phyloP scores from a whole-genome alignment of 768 basidiomycete genomes.

The Stropharia rugosoannulata region DNA sequence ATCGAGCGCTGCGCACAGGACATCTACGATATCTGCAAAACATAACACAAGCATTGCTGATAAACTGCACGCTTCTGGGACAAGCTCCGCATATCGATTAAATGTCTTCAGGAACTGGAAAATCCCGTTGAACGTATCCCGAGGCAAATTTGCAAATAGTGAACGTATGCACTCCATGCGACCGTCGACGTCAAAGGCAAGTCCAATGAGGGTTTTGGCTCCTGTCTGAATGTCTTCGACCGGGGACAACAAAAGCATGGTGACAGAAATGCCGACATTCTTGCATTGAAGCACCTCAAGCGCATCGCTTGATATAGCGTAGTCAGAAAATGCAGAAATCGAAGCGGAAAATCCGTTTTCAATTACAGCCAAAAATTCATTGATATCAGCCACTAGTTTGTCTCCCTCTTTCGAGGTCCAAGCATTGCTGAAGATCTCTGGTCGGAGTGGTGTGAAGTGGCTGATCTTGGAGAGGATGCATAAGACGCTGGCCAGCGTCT shows the following conservation, averaged over 20 bases:
- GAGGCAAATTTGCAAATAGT: slow-evolving; percentile 66
- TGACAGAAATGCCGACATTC: slow-evolving; percentile 57
- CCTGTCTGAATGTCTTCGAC: slow-evolving; percentile 70
- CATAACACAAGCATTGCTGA: slow-evolving; percentile 91
- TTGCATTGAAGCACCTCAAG: slow-evolving; percentile 54
- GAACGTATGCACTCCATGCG: slow-evolving; percentile 86
- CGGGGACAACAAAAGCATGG: slow-evolving; percentile 80
- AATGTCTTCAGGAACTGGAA: slow-evolving; percentile 68
- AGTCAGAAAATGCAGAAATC: slow-evolving; percentile 66
- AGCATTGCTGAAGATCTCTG: slow-evolving; percentile 41
- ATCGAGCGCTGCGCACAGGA: slow-evolving; percentile 70
- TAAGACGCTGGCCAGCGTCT: slow-evolving; percentile 60
- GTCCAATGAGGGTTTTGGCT: slow-evolving; percentile 77
- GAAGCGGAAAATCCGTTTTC: slow-evolving; percentile 62
- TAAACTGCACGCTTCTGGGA: slow-evolving; percentile 87
- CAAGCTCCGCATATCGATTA: slow-evolving; percentile 51
- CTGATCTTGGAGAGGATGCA: slow-evolving; percentile 56
- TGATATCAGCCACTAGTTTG: slow-evolving; percentile 52
- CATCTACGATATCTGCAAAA: slow-evolving; percentile 90
- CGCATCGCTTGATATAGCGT: slow-evolving; percentile 49
- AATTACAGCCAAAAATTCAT: slow-evolving; percentile 55
- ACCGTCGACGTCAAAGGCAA: slow-evolving; percentile 87
- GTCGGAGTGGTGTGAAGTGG: slow-evolving; percentile 63
- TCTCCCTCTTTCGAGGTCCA: slow-evolving; percentile 26
- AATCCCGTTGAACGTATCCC: slow-evolving; percentile 69